Conservation (phyloP, 805 yeast genomes). For the Babjeviella inositovora region DNA sequence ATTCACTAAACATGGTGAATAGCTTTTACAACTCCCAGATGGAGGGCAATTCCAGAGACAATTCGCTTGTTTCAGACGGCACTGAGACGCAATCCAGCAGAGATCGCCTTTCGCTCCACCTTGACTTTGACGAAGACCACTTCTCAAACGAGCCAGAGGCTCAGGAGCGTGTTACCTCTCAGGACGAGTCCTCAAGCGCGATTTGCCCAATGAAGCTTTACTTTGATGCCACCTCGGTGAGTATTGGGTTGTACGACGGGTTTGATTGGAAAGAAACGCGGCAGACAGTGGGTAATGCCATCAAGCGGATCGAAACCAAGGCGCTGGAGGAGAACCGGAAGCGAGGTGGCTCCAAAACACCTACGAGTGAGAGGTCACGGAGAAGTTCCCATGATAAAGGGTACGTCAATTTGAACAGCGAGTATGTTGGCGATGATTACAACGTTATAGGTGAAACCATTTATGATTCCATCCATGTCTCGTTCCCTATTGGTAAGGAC, state of each 20-base stretch:
- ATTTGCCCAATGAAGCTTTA: conserved; percentile 11
- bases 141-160: no score
- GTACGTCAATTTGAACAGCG: conserved; percentile 3
- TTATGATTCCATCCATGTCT: conserved; percentile 68
- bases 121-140: no score
- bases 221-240: conserved; percentile 18
- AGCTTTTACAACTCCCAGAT: no score
- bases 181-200: background rate
- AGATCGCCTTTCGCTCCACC: no score
- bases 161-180: no score
- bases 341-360: conserved; percentile 1
- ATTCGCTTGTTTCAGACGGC: no score
- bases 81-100: no score
- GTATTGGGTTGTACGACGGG: conserved; percentile 62
- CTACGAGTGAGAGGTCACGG: background rate
- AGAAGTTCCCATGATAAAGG: conserved; percentile 1
- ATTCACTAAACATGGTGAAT: background rate
- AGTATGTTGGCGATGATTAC: conserved; percentile 7
- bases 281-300: conserved; percentile 43
- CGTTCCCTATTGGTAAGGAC: conserved; percentile 30
- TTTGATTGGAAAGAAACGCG: conserved; percentile 84
- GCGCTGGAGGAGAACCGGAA: conserved; percentile 15
- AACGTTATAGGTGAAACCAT: conserved; percentile 41
- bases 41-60: no score
- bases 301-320: conserved; percentile 39